Base-by-base conservation (phyloP, 2,329 filamentous ascomycete genomes). In the Akanthomyces muscarius region DNA sequence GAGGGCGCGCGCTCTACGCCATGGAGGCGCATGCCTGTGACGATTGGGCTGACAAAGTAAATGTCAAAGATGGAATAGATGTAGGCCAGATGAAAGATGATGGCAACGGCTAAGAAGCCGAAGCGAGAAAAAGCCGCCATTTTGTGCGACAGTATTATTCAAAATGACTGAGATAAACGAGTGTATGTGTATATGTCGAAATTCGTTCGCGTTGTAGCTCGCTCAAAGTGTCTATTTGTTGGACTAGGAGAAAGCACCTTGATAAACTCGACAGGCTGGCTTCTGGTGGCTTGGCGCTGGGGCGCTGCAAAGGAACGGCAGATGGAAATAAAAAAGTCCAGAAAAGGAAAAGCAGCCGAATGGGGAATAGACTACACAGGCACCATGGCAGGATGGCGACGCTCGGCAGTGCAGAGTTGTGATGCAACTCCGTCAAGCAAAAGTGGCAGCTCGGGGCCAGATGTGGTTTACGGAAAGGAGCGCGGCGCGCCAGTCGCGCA, bases 41-140 rank as follows among this genome's bases (percentile, higher is more conserved):
- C 95, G 69, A 99, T 95, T 25, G 95, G 95, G 74, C 92, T 97
- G 73, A 97, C 92, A 73, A 99, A 99, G 78, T 99, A 98, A 67
- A 98, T 95, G 76, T 97, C 93, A 78, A 99, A 99, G 71, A 98
- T 98, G 65, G 92, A 97, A 73, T 89, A 90, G 63, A 97, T 89
- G 76, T 99, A 99, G 67, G 96, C 86, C 61, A 98, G 76, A 77
- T 99, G 96, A 75, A 99, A 99, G 65, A 94, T 79, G 73, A 97
- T 85, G 69, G 95, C 95, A 73, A 96, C 86, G 73, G 89, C 88
- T 75, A 98, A 78, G 75, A 99, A 98, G 73, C 88, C 89, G 72
- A 90, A 85, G 73, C 93, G 91, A 69, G 78, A 79, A 68, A 82
- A 77, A 65, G 78, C 73, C 66, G 82, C 82, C 85, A 88, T 88